These are phyloP conservation scores for Hypseocharis bilobata DNA, from an alignment of 441 rosid species.

Conservation along the genomic window DNA sequence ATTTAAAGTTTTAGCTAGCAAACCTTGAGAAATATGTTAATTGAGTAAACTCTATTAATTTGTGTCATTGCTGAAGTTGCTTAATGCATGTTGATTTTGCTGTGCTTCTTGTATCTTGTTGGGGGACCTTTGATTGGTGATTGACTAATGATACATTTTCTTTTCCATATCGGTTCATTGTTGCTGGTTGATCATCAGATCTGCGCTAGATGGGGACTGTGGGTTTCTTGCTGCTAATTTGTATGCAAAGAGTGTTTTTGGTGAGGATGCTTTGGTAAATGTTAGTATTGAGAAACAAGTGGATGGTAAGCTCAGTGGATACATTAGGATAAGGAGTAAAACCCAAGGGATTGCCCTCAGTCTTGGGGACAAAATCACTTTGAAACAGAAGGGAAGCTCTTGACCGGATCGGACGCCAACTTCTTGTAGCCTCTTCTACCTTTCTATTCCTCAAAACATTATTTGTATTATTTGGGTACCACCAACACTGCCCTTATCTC, in stretches of 20 bases:
- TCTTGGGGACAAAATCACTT: slow-evolving; percentile 85
- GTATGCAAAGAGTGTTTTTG: slow-evolving; percentile 86
- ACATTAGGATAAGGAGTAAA: slow-evolving; percentile 86
- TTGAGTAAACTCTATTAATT: too few species aligned
- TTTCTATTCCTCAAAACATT: neutral
- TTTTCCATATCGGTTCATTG: too few species aligned
- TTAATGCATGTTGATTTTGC: too few species aligned
- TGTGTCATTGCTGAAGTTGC: too few species aligned
- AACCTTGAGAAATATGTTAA: too few species aligned
- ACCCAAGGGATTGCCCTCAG: slow-evolving; percentile 95
- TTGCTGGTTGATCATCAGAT: slow-evolving; percentile 35
- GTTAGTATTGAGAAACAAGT: slow-evolving; percentile 70
- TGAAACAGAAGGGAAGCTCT: slow-evolving; percentile 75
- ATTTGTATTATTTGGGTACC: neutral
- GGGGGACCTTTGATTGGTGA: neutral
- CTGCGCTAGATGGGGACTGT: slow-evolving; percentile 75
- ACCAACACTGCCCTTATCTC: too few species aligned
- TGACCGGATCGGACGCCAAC: slow-evolving; percentile 18
- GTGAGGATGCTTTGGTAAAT: slow-evolving; percentile 80
- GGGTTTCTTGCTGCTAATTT: slow-evolving; percentile 83
- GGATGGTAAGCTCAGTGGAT: slow-evolving; percentile 70
- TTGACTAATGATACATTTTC: neutral
- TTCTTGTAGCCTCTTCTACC: neutral
- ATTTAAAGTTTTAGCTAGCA: too few species aligned
- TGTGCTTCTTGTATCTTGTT: too few species aligned